A percentile compares a stretch with the other conserved stretches of the same genome.
Conservation (phyloP, 176 grass and related monocot genomes). For the Aegilops tauschii region DNA sequence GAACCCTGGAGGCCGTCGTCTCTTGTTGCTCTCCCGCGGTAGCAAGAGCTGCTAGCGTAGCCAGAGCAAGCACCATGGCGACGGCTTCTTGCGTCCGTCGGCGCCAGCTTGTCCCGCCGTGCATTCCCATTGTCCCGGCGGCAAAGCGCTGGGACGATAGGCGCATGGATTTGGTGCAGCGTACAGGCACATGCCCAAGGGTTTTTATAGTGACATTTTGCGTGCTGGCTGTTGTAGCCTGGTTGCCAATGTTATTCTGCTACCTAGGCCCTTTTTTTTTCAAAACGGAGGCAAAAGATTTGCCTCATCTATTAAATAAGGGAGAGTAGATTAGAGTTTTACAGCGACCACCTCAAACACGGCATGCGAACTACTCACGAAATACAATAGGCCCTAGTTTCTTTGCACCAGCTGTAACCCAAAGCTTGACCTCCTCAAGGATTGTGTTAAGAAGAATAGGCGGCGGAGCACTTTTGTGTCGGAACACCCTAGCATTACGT, state of each 20-base stretch:
- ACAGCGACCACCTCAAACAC: no score
- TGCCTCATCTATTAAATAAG: no score
- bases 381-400: no score
- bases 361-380: no score
- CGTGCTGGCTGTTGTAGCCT: neutral
- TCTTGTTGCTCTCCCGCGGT: neutral
- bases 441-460: no score
- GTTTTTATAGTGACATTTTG: neutral
- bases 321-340: no score
- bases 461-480: no score
- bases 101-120: neutral
- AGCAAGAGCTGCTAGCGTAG: neutral
- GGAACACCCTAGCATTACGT: no score
- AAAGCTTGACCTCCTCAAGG: no score
- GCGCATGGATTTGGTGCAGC: neutral
- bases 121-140: constrained; percentile 6
- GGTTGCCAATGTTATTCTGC: neutral
- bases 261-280: no score
- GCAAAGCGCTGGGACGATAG: neutral
- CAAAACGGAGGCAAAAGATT: no score
- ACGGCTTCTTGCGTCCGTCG: neutral
- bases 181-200: neutral
- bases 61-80: constrained; percentile 28
- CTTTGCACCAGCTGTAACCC: no score
- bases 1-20: neutral